A percentile compares a stretch with the other conserved stretches of the same genome.
Conservation (phyloP, 495 filamentous ascomycete genomes). For the Lasiosphaeria hispida region DNA sequence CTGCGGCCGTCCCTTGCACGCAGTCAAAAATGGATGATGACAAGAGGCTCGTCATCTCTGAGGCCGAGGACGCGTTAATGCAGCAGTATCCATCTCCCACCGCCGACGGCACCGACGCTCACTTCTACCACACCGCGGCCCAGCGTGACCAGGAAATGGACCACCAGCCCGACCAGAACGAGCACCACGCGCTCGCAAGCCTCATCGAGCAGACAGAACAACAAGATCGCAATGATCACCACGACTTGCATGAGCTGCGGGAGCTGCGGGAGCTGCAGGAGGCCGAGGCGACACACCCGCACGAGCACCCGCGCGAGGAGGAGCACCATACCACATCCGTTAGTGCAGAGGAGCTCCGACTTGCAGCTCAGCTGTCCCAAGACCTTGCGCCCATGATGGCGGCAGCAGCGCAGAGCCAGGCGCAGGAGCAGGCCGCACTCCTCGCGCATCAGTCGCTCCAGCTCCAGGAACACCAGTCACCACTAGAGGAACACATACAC, state of each 20-base stretch:
- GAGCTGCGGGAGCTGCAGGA: slow-evolving; percentile 23
- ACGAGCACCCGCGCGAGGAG: slow-evolving; percentile 30
- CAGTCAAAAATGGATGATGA: slow-evolving; percentile 19
- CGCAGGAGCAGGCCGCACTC: slow-evolving; percentile 12
- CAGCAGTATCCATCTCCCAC: slow-evolving; percentile 31
- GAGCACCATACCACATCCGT: slow-evolving; percentile 31
- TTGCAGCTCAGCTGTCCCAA: slow-evolving; percentile 52
- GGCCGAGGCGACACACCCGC: slow-evolving; percentile 18
- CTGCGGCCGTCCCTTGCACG: too few relatives aligned
- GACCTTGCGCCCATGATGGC: slow-evolving; percentile 38
- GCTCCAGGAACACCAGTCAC: slow-evolving; percentile 14
- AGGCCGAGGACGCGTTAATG: slow-evolving; percentile 24
- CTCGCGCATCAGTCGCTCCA: too few relatives aligned
- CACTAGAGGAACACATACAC: slow-evolving; percentile 5
- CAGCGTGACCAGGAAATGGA: slow-evolving; percentile 24
- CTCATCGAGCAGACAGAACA: slow-evolving; percentile 24
- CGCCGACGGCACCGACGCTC: slow-evolving; percentile 24
- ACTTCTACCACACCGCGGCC: slow-evolving; percentile 28
- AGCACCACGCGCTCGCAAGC: slow-evolving; percentile 19
- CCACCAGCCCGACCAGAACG: slow-evolving; percentile 15
- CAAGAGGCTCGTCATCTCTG: slow-evolving; percentile 17
- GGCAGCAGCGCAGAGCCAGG: slow-evolving; percentile 20
- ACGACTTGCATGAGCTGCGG: slow-evolving; percentile 20
- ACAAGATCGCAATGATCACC: slow-evolving; percentile 22
- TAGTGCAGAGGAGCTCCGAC: slow-evolving; percentile 48